A percentile compares a stretch with the other conserved stretches of the same genome.
Conservation (phyloP, 352 stramenopile genomes). For the Phytophthora tentaculata region DNA sequence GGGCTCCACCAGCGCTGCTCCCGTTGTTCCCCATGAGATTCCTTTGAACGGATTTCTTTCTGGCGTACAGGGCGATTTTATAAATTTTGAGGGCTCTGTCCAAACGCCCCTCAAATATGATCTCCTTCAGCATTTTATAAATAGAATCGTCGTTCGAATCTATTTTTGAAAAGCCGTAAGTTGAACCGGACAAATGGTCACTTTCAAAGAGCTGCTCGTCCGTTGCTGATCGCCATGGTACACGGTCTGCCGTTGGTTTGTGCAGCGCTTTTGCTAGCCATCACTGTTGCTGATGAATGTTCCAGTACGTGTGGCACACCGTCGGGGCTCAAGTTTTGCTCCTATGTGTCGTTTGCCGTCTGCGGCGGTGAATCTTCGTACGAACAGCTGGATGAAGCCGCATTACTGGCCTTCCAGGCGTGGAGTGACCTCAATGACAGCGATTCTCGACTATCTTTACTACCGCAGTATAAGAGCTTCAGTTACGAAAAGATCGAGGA, state of each 20-base stretch:
- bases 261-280: slow-evolving; percentile 12
- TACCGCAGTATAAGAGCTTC: slow-evolving; percentile 62
- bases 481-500: slow-evolving; percentile 42
- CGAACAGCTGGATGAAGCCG: slow-evolving; percentile 60
- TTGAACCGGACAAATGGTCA: slow-evolving; percentile 14
- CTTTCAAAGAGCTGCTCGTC: slow-evolving; percentile 22
- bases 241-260: slow-evolving; percentile 21
- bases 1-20: slow-evolving; percentile 16
- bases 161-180: slow-evolving; percentile 10
- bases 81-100: slow-evolving; percentile 10
- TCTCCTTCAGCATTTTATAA: slow-evolving; percentile 1
- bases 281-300: slow-evolving; percentile 51
- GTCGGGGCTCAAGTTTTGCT: slow-evolving; percentile 77
- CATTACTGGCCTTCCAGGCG: slow-evolving; percentile 45
- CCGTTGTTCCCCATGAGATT: slow-evolving; percentile 49
- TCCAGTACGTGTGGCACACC: slow-evolving; percentile 81
- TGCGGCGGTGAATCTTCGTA: slow-evolving; percentile 66
- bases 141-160: slow-evolving; percentile 1
- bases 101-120: slow-evolving; percentile 1
- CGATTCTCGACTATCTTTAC: slow-evolving; percentile 35
- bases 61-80: slow-evolving; percentile 17
- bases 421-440: slow-evolving; percentile 58
- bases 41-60: background rate
- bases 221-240: slow-evolving; percentile 12
- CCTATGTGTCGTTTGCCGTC: slow-evolving; percentile 77